phyloP scores from a whole-genome alignment of 1,139 yeast genomes.

The Suhomyces yuchorum region DNA sequence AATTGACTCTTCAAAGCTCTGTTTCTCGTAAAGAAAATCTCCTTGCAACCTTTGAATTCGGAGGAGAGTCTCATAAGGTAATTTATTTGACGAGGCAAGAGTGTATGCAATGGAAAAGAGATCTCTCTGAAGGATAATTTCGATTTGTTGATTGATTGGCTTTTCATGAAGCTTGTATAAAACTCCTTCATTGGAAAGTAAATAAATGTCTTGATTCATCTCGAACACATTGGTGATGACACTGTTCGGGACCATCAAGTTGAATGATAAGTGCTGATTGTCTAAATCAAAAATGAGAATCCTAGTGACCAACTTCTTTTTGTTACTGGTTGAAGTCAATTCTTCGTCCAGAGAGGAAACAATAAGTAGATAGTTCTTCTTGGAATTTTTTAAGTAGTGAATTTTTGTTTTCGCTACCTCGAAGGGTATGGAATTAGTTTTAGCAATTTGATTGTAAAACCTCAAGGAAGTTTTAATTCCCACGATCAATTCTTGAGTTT shows the following conservation, averaged over 20 bases:
- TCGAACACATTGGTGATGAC: slow-evolving; percentile 55
- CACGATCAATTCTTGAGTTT: slow-evolving; percentile 48
- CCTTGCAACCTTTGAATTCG: slow-evolving; percentile 69
- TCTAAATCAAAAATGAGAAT: slow-evolving; percentile 66
- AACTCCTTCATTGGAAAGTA: slow-evolving; percentile 76
- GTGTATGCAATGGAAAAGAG: slow-evolving; percentile 73
- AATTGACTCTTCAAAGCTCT: slow-evolving; percentile 68
- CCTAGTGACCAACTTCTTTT: slow-evolving; percentile 38
- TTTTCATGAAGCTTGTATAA: slow-evolving; percentile 71
- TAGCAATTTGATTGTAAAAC: slow-evolving; percentile 56
- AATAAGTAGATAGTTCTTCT: slow-evolving; percentile 55
- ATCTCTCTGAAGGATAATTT: slow-evolving; percentile 68
- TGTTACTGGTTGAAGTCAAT: slow-evolving; percentile 6
- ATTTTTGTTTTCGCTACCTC: slow-evolving; percentile 61
- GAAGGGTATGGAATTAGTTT: slow-evolving; percentile 59
- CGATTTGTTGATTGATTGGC: slow-evolving; percentile 65
- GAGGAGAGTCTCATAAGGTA: slow-evolving; percentile 43
- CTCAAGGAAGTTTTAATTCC: slow-evolving; percentile 55
- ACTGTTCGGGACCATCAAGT: slow-evolving; percentile 64
- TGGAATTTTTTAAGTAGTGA: slow-evolving; percentile 31
- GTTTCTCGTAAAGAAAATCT: slow-evolving; percentile 66
- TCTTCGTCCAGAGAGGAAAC: slow-evolving; percentile 49
- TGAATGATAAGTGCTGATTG: slow-evolving; percentile 72
- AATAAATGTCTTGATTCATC: slow-evolving; percentile 57
- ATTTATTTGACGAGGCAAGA: slow-evolving; percentile 54